These are phyloP conservation scores for Volvox africanus DNA, from an alignment of 139 green algal species.

Conservation along the genomic window DNA sequence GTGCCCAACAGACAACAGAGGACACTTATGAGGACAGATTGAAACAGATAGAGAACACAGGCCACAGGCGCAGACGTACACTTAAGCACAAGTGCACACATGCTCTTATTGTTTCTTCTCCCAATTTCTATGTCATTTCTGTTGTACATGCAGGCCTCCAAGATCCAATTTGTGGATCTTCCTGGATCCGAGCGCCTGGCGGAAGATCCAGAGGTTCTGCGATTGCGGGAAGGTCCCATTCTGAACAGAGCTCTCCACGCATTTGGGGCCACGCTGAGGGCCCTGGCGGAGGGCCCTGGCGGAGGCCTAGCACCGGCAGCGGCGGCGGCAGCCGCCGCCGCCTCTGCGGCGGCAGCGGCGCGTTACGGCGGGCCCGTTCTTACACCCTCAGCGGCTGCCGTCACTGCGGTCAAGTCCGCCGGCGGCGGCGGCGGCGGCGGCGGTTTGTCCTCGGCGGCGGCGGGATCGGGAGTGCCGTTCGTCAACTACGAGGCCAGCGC, in stretches of 20 bases:
- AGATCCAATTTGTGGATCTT: conserved; percentile 73
- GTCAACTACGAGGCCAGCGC: conserved; percentile 64
- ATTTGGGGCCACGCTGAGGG: conserved; percentile 35
- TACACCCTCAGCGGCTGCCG: neutral
- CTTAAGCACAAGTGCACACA: no score
- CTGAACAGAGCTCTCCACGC: conserved; percentile 34
- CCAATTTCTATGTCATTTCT: no score
- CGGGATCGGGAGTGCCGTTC: conserved; percentile 33
- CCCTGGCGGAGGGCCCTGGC: conserved; percentile 27
- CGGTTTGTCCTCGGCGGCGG: neutral
- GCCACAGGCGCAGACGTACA: no score
- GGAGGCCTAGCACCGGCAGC: conserved; percentile 21
- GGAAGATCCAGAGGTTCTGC: conserved; percentile 79
- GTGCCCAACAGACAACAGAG: no score
- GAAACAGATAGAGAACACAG: no score
- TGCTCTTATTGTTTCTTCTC: no score
- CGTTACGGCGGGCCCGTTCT: conserved; percentile 6
- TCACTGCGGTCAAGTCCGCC: neutral
- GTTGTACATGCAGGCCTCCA: conserved; percentile 16
- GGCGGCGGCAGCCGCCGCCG: neutral
- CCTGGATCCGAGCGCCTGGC: conserved; percentile 75
- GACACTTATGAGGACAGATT: no score
- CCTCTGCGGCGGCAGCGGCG: neutral
- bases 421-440: neutral
- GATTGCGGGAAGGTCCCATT: conserved; percentile 63